Conservation (phyloP, 1,139 yeast genomes). For the Zygosaccharomyces sapae region DNA sequence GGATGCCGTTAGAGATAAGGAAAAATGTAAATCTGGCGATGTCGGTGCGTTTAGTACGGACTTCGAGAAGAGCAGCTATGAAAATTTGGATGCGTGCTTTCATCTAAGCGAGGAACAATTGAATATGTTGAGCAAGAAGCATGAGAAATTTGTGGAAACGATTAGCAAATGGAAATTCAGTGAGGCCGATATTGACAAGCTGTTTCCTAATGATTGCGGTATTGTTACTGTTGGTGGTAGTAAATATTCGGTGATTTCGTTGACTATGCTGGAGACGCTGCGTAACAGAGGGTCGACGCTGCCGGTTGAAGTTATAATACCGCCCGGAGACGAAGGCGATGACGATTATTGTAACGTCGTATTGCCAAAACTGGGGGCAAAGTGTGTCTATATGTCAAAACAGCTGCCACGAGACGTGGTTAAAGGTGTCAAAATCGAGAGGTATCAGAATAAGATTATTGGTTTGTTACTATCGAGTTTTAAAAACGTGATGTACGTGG, state of each 20-base stretch:
- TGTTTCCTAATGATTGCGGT: conserved; percentile 45
- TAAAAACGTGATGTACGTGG: conserved; percentile 57
- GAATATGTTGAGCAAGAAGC: conserved; percentile 47
- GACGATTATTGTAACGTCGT: conserved; percentile 49
- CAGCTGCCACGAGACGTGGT: conserved; percentile 34
- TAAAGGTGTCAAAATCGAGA: conserved; percentile 41
- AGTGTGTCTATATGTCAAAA: conserved; percentile 48
- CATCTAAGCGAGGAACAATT: conserved; percentile 47
- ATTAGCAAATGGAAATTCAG: conserved; percentile 27
- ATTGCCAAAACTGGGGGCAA: conserved; percentile 50
- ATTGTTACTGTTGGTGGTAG: conserved; percentile 65
- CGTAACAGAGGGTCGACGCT: conserved; percentile 51
- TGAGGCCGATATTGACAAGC: conserved; percentile 8
- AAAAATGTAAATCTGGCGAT: conserved; percentile 15
- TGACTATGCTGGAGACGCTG: conserved; percentile 51
- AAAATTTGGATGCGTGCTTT: conserved; percentile 23
- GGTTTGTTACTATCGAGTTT: conserved; percentile 58
- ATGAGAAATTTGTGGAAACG: conserved; percentile 46
- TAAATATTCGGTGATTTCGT: conserved; percentile 51
- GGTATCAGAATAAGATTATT: conserved; percentile 60
- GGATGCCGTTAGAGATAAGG: conserved; percentile 5
- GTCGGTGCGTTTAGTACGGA: conserved; percentile 9
- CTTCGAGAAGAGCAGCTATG: conserved; percentile 17
- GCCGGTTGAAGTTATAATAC: conserved; percentile 60
- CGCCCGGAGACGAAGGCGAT: conserved; percentile 49